phyloP scores from a whole-genome alignment of 2,329 filamentous ascomycete species.

The Gnomoniopsis sp. region DNA sequence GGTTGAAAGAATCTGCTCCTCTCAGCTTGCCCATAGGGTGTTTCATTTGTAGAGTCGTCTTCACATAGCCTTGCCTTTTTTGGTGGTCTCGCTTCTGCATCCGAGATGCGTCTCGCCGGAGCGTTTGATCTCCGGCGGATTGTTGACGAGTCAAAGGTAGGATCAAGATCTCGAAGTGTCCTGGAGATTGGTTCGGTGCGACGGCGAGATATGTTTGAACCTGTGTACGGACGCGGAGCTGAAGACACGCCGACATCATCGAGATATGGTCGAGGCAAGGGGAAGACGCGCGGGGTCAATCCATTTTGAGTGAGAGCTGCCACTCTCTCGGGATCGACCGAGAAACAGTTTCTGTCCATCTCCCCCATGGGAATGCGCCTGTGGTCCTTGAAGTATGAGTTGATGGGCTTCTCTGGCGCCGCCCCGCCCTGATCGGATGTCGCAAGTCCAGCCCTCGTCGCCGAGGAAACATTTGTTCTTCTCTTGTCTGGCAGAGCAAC shows the following conservation, averaged over 20 bases:
- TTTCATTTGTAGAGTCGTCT: conserved; percentile 31
- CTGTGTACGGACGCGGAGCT: conserved; percentile 28
- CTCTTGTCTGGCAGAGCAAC: conserved; percentile 37
- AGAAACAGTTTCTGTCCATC: conserved; percentile 61
- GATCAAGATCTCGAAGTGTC: conserved; percentile 30
- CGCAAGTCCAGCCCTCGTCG: conserved; percentile 21
- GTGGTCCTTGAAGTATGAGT: conserved; percentile 49
- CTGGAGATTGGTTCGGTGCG: conserved; percentile 50
- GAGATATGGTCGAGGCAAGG: conserved; percentile 56
- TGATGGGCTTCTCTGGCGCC: conserved; percentile 45
- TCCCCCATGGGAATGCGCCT: conserved; percentile 56
- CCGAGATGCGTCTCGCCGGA: conserved; percentile 20
- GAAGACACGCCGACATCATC: conserved; percentile 28
- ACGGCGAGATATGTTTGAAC: conserved; percentile 42
- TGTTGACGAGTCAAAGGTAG: conserved; percentile 12
- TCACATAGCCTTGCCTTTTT: conserved; percentile 57
- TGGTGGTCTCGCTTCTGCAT: conserved; percentile 36
- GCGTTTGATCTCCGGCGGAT: conserved; percentile 25
- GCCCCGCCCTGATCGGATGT: conserved; percentile 25
- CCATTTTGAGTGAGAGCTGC: conserved; percentile 47
- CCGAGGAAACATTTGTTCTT: conserved; percentile 32
- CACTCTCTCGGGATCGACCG: conserved; percentile 46
- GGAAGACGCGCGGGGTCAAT: conserved; percentile 53
- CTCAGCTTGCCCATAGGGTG: conserved; percentile 32
- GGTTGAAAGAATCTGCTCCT: conserved; percentile 53